These are phyloP conservation scores for Thozetella sp. DNA, from an alignment of 495 filamentous ascomycete genomes.

Conservation along the genomic window DNA sequence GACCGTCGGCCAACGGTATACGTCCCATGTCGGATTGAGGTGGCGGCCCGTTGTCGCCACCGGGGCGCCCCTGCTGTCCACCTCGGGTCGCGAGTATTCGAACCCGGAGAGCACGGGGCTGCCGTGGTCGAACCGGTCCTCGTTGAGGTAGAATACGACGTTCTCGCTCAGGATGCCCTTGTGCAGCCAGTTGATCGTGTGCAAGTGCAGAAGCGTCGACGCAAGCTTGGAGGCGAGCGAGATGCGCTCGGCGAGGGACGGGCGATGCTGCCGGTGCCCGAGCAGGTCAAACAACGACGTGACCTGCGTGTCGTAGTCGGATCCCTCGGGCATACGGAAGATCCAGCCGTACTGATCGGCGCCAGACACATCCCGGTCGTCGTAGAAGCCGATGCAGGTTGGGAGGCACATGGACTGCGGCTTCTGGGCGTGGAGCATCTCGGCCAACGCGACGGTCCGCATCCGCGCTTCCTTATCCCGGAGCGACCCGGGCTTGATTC, in stretches of 20 bases:
- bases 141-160: conserved; percentile 43
- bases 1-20: conserved; percentile 30
- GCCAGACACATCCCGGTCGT: conserved; percentile 18
- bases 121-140: conserved; percentile 9
- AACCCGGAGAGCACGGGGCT: conserved; percentile 22
- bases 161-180: conserved; percentile 56
- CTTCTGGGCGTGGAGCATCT: conserved; percentile 30
- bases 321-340: conserved; percentile 20
- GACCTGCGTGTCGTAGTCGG: conserved; percentile 15
- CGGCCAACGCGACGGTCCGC: conserved; percentile 24
- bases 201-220: conserved; percentile 33
- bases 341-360: conserved; percentile 24
- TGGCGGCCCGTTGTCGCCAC: conserved; percentile 22
- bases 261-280: conserved; percentile 1
- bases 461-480: conserved; percentile 18
- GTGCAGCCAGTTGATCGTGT: conserved; percentile 60
- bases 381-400: conserved; percentile 27
- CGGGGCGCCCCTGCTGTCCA: conserved; percentile 3
- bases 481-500: conserved; percentile 3
- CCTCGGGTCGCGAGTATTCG: conserved; percentile 26
- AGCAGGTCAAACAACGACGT: conserved; percentile 21
- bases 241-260: conserved; percentile 19
- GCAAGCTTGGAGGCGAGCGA: conserved; percentile 21
- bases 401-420: conserved; percentile 20
- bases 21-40: conserved; percentile 24